Evolutionary conservation across 805 yeast species (phyloP), one percentile per base, ranked within the genome.

Genomic region (Saturnispora serradocipensis): DNA sequence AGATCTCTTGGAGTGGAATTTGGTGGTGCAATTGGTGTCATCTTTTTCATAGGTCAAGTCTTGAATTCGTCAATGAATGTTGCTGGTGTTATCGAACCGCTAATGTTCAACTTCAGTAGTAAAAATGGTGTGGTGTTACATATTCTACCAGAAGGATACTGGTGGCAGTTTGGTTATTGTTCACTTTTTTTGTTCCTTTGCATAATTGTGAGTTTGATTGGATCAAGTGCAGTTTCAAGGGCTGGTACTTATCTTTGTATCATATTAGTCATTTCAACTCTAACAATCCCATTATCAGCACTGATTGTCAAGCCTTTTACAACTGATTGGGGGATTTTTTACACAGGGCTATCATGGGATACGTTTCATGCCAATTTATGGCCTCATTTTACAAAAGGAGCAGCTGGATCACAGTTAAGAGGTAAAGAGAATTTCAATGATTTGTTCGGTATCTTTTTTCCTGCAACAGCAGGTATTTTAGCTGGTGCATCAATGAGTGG

Each of bases 401-500:
- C 98, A 3, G 97, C 96, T 4, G 99, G 98, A 0, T 87, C 96
- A 4, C 80, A 82, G 28, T 56, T 75, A 25, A 57, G 65, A 8
- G 68, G 70, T 0, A 80, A 75, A 15, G 98, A 91, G 64, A 88
- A 83, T 1, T 88, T 91, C 62, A 80, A 82, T 50, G 85, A 86
- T 63, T 68, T 95, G 56, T 93, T 93, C 76, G 98, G 98, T 3
- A 87, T 93, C 44, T 88, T 93, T 65, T 93, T 93, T 71, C 97
- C 99, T 10, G 97, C 99, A 1, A 91, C 99, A 0, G 97, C 98
- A 6, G 99, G 99, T 53, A 90, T 93, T 27, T 84, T 93, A 67
- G 98, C 99, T 2, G 99, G 99, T 16, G 97, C 99, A 2, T 86
- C 96, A 24, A 93, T 93, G 99, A 88, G 97, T 40, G 98, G 99